Base-by-base conservation (phyloP, 768 basidiomycete genomes). In the Mrakia gelida region DNA sequence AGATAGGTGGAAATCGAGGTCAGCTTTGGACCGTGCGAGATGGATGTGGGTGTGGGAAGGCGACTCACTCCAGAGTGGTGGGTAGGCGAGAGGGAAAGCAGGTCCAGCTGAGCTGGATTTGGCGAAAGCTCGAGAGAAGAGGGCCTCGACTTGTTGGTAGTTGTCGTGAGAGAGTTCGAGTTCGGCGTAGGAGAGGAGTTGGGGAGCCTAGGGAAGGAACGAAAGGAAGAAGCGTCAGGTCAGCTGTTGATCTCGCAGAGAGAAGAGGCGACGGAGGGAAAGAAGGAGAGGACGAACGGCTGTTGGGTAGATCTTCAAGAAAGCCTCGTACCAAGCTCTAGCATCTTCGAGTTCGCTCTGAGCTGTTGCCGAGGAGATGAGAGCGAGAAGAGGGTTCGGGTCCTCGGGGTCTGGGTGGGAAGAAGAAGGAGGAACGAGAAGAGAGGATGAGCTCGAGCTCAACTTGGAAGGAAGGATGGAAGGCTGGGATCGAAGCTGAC, bases 281-380 rank as follows among this genome's bases (percentile, higher is more conserved):
- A n/a, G 43, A 77, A 16, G 34, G 23, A 78, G 30, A 4, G 77
- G 80, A 89, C 92, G 87, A 86, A 98, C 95, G 81, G 92, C 94
- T 84, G 96, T 96, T 28, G 96, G 95, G 84, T 92, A 96, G 73
- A 90, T 90, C 82, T 90, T 89, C 76, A 96, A 88, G 80, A 98
- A 86, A 61, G 88, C 90, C 82, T 94, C 92, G 84, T 93, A 98
- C 23, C 92, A 89, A 65, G 89, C 88, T 79, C 92, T 89, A 80
- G 95, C 91, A 83, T 90, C 90, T 73, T 91, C 88, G 80, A 94
- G 88, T 82, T 96, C 92, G 80, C 90, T 90, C 52, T 88, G 89
- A 77, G 87, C 86, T 85, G 95, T 91, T 52, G 93, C 91, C 80
- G 92, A 86, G 70, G 90, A 88, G 81, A 97, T 88, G 49, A 96